Evolutionary conservation across 306 rosid species (phyloP), one percentile per base, ranked within the genome.

Genomic region (Acacia acuminata): DNA sequence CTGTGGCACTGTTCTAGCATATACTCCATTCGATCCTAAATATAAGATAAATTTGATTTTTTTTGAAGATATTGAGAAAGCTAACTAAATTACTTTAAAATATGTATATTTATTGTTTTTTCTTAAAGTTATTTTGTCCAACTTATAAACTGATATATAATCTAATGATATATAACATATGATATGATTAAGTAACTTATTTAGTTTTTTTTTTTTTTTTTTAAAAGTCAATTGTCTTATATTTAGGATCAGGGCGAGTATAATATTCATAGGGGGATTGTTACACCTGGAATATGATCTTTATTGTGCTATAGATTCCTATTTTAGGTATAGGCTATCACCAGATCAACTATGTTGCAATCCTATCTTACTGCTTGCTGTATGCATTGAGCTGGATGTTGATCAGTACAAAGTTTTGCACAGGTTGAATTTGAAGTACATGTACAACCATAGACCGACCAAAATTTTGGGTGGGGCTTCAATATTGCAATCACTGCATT

Each of bases 221-320:
- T 30, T 2, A 30, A 30, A 30, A 30, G 32, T 30, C 32, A 30
- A 30, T 2, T 30, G 2, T 30, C 2, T 30, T 30, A 30, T 30
- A 30, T 30, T 30, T 30, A 2, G 32, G 32, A 30, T 30, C 2
- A 2, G 32, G 2, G 2, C 0, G 32, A 1, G 32, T 30, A 25
- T 73, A 36, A 36, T 75, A 73, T 74, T 25, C 63, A 32, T 50
- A 56, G 30, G 51, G 53, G 89, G 76, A 66, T 75, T 86, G 76
- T 63, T 38, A 8, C 61, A 14, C 81, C 73, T 36, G 42, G 27
- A 72, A 64, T 73, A 44, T n/a, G 47, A 53, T 30, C 14, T 53
- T 19, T 53, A 12, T 74, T 32, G 27, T 32, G 42, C 5, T 42
- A 25, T 74, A 8, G 61, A 25, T 45, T 4, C 5, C n/a, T 64